Evolutionary conservation across 345 rosid genomes (phyloP).

Genomic region (Mallotus nudiflorus): DNA sequence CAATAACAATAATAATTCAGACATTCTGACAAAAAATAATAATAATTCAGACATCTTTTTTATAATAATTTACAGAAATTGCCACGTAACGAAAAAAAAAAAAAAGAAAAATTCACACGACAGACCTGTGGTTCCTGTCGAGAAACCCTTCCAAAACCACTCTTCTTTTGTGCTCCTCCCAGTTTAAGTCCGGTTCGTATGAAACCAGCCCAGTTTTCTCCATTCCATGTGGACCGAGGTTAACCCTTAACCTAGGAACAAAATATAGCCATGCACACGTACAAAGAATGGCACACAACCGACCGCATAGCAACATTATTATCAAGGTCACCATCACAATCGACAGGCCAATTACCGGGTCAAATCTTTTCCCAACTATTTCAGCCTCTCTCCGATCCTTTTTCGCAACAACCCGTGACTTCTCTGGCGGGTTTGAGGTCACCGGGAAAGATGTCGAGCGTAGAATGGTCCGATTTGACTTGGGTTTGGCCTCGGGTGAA

Average conservation of each 20-base stretch:
- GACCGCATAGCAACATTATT: conserved; percentile 24
- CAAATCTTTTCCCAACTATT: conserved; percentile 20
- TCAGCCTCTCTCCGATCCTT: neutral
- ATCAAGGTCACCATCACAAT: conserved; percentile 36
- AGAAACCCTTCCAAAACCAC: conserved; percentile 78
- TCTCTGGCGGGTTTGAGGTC: neutral
- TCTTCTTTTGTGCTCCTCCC: conserved; percentile 55
- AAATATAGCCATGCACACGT: conserved; percentile 32
- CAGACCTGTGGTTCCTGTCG: conserved; percentile 47
- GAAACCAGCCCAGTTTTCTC: neutral
- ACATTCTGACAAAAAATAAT: too few species aligned
- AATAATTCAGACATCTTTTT: neutral
- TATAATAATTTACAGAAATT: neutral
- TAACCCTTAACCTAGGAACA: conserved; percentile 39
- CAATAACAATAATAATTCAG: too few species aligned
- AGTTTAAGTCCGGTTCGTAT: conserved; percentile 32
- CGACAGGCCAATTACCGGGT: conserved; percentile 55
- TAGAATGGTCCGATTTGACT: conserved; percentile 11
- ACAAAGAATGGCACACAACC: conserved; percentile 31
- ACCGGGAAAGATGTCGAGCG: conserved; percentile 17
- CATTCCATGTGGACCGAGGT: neutral
- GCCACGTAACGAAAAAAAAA: neutral
- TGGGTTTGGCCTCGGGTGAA: conserved; percentile 28
- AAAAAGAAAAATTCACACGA: neutral
- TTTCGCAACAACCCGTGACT: neutral